Evolutionary conservation across 2,329 filamentous ascomycete species (phyloP).

Genomic region (Fusarium devonianum): DNA sequence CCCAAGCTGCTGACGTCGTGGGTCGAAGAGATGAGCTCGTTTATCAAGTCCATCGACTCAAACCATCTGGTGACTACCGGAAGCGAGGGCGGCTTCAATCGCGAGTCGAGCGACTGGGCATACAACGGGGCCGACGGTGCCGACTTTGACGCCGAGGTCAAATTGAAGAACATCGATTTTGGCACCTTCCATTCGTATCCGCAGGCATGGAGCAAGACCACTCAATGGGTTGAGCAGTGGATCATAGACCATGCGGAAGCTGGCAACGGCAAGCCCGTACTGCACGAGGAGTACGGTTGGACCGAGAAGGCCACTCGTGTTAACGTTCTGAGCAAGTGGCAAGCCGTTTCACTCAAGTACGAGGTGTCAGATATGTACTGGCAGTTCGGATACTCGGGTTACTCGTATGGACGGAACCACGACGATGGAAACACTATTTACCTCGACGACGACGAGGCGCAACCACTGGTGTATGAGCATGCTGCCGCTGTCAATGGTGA

Average conservation of each 20-base stretch:
- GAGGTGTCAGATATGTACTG: conserved; percentile 63
- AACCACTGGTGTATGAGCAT: conserved; percentile 53
- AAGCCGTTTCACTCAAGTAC: conserved; percentile 55
- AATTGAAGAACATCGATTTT: conserved; percentile 58
- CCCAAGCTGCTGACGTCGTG: conserved; percentile 55
- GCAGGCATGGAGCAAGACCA: conserved; percentile 62
- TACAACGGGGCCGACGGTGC: conserved; percentile 59
- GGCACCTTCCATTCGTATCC: conserved; percentile 64
- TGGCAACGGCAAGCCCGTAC: conserved; percentile 57
- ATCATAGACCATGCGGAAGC: conserved; percentile 60
- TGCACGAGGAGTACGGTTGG: conserved; percentile 50
- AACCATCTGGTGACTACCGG: conserved; percentile 63
- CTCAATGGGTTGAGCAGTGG: conserved; percentile 61
- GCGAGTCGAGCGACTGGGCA: conserved; percentile 51
- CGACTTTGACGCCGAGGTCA: conserved; percentile 59
- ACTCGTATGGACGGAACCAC: conserved; percentile 61
- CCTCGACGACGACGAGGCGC: conserved; percentile 57
- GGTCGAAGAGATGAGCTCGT: conserved; percentile 62
- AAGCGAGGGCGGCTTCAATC: conserved; percentile 65
- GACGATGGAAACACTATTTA: conserved; percentile 65
- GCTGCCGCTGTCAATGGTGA: conserved; percentile 49
- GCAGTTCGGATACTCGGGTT: conserved; percentile 61
- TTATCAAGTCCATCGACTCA: conserved; percentile 59
- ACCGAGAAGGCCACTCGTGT: conserved; percentile 53
- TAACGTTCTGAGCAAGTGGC: conserved; percentile 58